A percentile compares a stretch with the other conserved stretches of the same genome.
Evolutionary conservation across 345 rosid genomes (phyloP).

Genomic region (Citrus glauca): DNA sequence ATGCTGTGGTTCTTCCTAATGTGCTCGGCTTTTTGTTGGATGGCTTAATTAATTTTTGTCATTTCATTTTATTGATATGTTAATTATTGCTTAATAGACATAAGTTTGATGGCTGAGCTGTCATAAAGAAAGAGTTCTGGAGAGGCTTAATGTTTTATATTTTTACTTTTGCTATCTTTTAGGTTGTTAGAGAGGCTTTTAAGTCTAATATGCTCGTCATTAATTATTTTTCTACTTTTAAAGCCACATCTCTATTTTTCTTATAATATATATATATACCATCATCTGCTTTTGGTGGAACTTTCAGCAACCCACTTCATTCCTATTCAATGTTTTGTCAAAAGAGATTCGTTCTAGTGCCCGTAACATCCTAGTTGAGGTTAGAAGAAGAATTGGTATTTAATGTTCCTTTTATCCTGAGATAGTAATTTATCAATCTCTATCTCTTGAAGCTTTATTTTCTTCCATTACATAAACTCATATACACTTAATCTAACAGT

Average conservation of each 20-base stretch:
- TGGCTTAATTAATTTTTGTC: conserved; percentile 9
- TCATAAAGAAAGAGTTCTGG: conserved; percentile 15
- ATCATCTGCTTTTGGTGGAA: conserved; percentile 37
- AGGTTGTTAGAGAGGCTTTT: conserved; percentile 27
- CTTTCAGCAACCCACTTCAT: conserved; percentile 40
- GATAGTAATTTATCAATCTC: not conserved
- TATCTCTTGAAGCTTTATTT: conserved; percentile 9
- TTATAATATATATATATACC: not conserved
- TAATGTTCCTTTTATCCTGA: conserved; percentile 8
- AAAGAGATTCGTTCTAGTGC: conserved; percentile 29
- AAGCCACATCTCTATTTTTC: not conserved
- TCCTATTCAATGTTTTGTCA: conserved; percentile 42
- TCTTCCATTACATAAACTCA: conserved; percentile 3
- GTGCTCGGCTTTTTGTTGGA: conserved; percentile 4
- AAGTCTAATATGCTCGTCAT: conserved; percentile 16
- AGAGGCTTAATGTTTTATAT: not conserved
- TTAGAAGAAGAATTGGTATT: conserved; percentile 16
- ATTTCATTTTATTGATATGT: conserved; percentile 17
- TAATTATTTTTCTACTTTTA: not conserved
- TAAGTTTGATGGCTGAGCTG: conserved; percentile 14
- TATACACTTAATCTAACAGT: not conserved
- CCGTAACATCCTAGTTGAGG: conserved; percentile 1
- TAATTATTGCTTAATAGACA: conserved; percentile 22
- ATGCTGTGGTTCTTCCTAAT: not conserved
- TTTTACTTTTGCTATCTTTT: conserved; percentile 16